A percentile compares a stretch with the other conserved stretches of the same genome.
These are phyloP conservation scores for Licmophora abbreviata DNA, from an alignment of 108 stramenopile genomes.

Conservation along the genomic window DNA sequence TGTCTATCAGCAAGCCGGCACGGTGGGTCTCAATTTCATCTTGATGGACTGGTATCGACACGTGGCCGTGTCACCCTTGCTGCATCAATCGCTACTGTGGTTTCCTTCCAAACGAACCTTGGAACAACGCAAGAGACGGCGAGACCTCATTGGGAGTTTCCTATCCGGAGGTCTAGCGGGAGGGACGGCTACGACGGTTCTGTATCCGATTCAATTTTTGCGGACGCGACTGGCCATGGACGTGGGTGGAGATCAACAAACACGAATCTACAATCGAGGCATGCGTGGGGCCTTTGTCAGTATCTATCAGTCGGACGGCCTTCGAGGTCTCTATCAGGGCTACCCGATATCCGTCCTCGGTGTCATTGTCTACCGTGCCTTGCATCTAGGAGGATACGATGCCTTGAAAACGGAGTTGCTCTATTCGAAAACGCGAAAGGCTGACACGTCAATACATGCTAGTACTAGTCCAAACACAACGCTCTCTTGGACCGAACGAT, in stretches of 20 bases:
- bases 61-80: slow-evolving; percentile 26
- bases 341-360: slow-evolving; percentile 84
- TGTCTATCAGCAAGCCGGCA: slow-evolving; percentile 52
- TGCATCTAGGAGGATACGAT: slow-evolving; percentile 93
- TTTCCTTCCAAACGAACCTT: not conserved
- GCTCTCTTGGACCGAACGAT: slow-evolving; percentile 53
- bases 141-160: slow-evolving; percentile 43
- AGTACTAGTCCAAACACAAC: slow-evolving; percentile 1
- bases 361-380: slow-evolving; percentile 84
- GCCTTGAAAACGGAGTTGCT: slow-evolving; percentile 57
- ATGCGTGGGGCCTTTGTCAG: slow-evolving; percentile 54
- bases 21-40: slow-evolving; percentile 57
- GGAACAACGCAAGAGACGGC: slow-evolving; percentile 15
- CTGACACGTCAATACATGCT: slow-evolving; percentile 6
- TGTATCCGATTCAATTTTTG: slow-evolving; percentile 93
- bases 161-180: slow-evolving; percentile 87
- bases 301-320: slow-evolving; percentile 63
- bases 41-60: slow-evolving; percentile 61
- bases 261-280: slow-evolving; percentile 42
- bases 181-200: slow-evolving; percentile 77
- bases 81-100: slow-evolving; percentile 4
- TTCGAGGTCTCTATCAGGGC: slow-evolving; percentile 88
- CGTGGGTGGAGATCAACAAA: slow-evolving; percentile 65
- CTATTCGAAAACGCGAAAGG: slow-evolving; percentile 1
- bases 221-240: slow-evolving; percentile 91